Base-by-base conservation (phyloP, 768 basidiomycete species). In the Boletus pseudo-olivaceus region DNA sequence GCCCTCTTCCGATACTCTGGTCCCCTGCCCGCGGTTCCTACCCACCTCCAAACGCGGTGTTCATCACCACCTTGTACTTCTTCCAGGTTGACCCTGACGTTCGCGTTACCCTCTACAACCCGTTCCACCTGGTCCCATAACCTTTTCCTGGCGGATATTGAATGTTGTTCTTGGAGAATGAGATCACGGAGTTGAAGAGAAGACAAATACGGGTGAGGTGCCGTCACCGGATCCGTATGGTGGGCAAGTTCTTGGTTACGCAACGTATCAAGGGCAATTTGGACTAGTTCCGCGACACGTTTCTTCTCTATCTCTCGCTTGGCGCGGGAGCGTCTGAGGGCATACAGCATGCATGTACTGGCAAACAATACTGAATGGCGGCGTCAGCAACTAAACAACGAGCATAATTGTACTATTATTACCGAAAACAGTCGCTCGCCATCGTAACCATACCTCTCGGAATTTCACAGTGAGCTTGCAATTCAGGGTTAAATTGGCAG, bases 21-120 rank as follows among this genome's bases (percentile, higher is more conserved):
- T 37, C 65, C 71, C 60, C 65, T 64, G 51, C 73, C 65, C 32
- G 66, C 54, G 51, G 72, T 72, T n/a, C 93, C 93, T 30, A 92
- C 82, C 93, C 93, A 96, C 53, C 87, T 75, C 93, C 93, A 96
- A 52, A 93, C 93, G 59, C 90, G 82, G 72, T 85, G 78, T 73
- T 93, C 91, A 70, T 95, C 92, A 11, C 93, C 93, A 60, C 87
- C 87, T 56, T 77, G 78, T 44, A 90, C 81, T 69, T 96, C 93
- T 70, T 90, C 89, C 49, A 92, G 74, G 67, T 88, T 89, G 30
- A 83, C 85, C 57, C 90, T 82, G 40, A 97, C 90, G 70, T 97
- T 97, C 30, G 90, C 82, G 73, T 97, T 97, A 51, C 85, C 82
- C 72, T 95, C 93, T 4, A 97, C 93, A 47, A 93, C 75, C 49